phyloP scores from a whole-genome alignment of 371 early-diverging fungal species.

The Circinella umbellata region DNA sequence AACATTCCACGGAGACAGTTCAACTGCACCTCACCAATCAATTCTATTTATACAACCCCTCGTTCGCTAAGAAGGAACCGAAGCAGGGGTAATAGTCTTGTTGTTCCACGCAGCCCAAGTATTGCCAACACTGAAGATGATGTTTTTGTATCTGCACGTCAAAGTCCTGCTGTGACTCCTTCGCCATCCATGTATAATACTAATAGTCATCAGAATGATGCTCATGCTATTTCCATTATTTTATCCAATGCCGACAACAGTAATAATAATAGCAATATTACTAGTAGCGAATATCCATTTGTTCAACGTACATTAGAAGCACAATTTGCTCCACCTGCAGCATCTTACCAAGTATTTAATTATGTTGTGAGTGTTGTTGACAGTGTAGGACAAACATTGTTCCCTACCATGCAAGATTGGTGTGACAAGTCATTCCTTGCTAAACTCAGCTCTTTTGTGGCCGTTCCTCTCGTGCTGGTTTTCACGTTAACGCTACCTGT shows the following conservation, averaged over 20 bases:
- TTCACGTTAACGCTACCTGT: constrained; percentile 68
- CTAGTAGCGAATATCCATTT: constrained; percentile 3
- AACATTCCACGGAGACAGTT: constrained; percentile 5
- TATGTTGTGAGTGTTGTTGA: constrained; percentile 4
- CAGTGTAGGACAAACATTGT: constrained; percentile 31
- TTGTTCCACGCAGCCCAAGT: constrained; percentile 22
- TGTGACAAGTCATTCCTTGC: constrained; percentile 46
- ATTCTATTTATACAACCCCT: background rate
- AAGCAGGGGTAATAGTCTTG: constrained; percentile 7
- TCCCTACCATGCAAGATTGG: constrained; percentile 64
- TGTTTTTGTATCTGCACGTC: constrained; percentile 35
- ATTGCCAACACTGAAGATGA: constrained; percentile 32
- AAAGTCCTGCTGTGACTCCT: constrained; percentile 24
- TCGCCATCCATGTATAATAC: constrained; percentile 20
- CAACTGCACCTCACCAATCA: constrained; percentile 7
- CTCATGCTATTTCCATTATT: constrained; percentile 13
- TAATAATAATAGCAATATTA: no score
- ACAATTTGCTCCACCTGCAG: constrained; percentile 9
- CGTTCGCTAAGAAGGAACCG: background rate
- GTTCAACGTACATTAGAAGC: constrained; percentile 9
- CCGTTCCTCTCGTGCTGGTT: constrained; percentile 57
- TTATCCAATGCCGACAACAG: constrained; percentile 9
- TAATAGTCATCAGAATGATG: background rate
- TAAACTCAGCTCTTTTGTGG: constrained; percentile 54
- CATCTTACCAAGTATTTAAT: constrained; percentile 2